A percentile compares a stretch with the other conserved stretches of the same genome.
Evolutionary conservation across 108 stramenopile species (phyloP).

Genomic region (Skeletonema marinoi): DNA sequence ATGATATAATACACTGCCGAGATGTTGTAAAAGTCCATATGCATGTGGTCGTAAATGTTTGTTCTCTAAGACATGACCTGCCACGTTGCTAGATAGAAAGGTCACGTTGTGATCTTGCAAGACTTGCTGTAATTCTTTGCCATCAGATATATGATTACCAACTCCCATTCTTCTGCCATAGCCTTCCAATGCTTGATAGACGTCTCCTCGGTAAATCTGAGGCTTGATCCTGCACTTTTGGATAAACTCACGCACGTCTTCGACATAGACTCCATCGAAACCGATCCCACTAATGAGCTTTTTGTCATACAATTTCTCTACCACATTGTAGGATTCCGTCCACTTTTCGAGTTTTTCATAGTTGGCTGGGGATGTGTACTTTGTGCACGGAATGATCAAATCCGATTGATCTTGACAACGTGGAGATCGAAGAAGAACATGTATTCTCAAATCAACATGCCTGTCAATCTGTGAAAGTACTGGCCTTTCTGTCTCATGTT

Average conservation of each 20-base stretch:
- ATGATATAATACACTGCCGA: conserved; percentile 31
- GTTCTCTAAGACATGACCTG: conserved; percentile 28
- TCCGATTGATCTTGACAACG: conserved; percentile 4
- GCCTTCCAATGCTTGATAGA: conserved; percentile 36
- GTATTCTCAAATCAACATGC: conserved; percentile 35
- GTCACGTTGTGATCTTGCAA: conserved; percentile 33
- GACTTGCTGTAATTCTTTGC: conserved; percentile 16
- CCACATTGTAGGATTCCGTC: conserved; percentile 23
- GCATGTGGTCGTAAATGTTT: conserved; percentile 28
- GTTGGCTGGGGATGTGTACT: neutral
- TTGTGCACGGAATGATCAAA: conserved; percentile 16
- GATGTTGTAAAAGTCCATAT: conserved; percentile 28
- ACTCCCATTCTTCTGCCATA: conserved; percentile 25
- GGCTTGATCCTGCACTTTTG: conserved; percentile 19
- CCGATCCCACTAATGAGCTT: conserved; percentile 36
- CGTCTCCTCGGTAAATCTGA: conserved; percentile 38
- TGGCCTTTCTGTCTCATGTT: neutral
- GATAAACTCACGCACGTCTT: conserved; percentile 25
- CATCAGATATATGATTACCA: neutral
- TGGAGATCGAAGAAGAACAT: conserved; percentile 28
- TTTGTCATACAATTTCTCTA: conserved; percentile 30
- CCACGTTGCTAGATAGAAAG: conserved; percentile 37
- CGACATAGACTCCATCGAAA: conserved; percentile 13
- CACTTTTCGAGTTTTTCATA: conserved; percentile 17
- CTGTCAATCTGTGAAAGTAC: conserved; percentile 16